phyloP scores from a whole-genome alignment of 345 rosid species.

The Heritiera littoralis region DNA sequence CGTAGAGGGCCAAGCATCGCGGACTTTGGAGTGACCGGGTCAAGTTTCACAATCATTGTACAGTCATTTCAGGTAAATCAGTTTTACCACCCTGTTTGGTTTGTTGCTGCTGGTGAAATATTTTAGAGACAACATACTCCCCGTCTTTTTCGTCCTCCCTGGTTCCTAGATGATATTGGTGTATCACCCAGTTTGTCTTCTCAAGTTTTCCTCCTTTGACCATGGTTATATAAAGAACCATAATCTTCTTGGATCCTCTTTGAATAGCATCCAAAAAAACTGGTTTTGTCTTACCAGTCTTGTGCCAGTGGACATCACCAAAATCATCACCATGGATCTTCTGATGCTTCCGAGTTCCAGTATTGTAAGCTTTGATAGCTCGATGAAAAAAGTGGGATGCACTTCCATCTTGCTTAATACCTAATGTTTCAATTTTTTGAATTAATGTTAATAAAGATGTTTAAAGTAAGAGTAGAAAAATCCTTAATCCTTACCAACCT shows the following conservation, averaged over 20 bases:
- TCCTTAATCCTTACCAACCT: slow-evolving; percentile 42
- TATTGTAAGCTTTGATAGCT: slow-evolving; percentile 86
- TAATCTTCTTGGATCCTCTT: slow-evolving; percentile 84
- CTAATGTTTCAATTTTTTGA: slow-evolving; percentile 33
- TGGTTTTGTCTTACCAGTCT: slow-evolving; percentile 89
- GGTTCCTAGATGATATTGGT: slow-evolving; percentile 45
- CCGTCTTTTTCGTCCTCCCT: slow-evolving; percentile 87
- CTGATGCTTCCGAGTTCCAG: slow-evolving; percentile 89
- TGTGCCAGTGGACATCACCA: slow-evolving; percentile 96
- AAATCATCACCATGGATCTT: slow-evolving; percentile 78
- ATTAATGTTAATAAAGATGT: slow-evolving; percentile 8
- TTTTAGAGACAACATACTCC: slow-evolving; percentile 79
- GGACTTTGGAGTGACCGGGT: slow-evolving; percentile 75
- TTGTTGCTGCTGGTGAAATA: slow-evolving; percentile 73
- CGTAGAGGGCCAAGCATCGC: slow-evolving; percentile 66
- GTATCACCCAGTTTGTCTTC: too few species aligned
- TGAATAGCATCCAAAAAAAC: slow-evolving; percentile 74
- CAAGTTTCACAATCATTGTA: slow-evolving; percentile 44
- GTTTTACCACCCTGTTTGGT: slow-evolving; percentile 52
- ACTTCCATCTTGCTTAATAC: slow-evolving; percentile 79
- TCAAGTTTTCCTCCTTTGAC: too few species aligned
- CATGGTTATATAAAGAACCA: slow-evolving; percentile 54
- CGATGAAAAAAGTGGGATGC: slow-evolving; percentile 80
- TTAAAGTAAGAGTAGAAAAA: slow-evolving; percentile 5
- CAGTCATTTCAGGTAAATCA: slow-evolving; percentile 46